Conservation (phyloP, 257 asterid genomes). For the Vinca minor region DNA sequence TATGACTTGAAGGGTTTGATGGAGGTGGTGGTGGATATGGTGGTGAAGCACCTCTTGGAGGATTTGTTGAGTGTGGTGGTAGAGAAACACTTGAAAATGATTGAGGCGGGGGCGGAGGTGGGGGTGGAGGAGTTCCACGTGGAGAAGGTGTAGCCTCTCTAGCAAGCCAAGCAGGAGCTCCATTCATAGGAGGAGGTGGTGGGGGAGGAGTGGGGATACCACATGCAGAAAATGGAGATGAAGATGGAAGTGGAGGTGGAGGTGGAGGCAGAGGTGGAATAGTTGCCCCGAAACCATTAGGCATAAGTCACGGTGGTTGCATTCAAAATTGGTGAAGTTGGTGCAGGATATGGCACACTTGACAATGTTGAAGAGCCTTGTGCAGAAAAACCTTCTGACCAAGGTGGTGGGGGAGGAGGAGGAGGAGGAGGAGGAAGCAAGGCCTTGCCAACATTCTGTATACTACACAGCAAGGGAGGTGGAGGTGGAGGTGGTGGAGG, state of each 20-base stretch:
- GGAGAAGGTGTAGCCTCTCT: conserved; percentile 34
- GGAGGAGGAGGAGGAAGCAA: conserved; percentile 45
- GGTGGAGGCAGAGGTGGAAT: conserved; percentile 28
- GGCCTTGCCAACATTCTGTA: conserved; percentile 24
- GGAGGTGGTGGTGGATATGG: conserved; percentile 36
- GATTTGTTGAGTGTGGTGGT: conserved; percentile 35
- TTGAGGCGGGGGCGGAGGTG: conserved; percentile 29
- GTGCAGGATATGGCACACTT: conserved; percentile 16
- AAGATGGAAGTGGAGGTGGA: conserved; percentile 22
- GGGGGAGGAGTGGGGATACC: conserved; percentile 26
- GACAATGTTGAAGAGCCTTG: conserved; percentile 5
- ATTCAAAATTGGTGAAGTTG: conserved; percentile 22
- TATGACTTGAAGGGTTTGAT: conserved; percentile 14
- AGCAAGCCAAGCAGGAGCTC: conserved; percentile 14
- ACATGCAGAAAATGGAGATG: conserved; percentile 23
- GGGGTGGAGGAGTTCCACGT: conserved; percentile 13
- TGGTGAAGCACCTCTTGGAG: conserved; percentile 19
- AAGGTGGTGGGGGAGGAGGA: conserved; percentile 50
- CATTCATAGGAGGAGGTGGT: conserved; percentile 8
- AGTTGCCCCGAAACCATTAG: conserved; percentile 12
- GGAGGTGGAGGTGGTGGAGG: conserved; percentile 25
- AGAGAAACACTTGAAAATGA: conserved; percentile 13
- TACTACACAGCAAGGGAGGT: conserved; percentile 23
- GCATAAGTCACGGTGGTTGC: conserved; percentile 14
- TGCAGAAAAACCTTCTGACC: conserved; percentile 25